Evolutionary conservation across 2,329 filamentous ascomycete genomes (phyloP).

Genomic region (Fusarium sp.): DNA sequence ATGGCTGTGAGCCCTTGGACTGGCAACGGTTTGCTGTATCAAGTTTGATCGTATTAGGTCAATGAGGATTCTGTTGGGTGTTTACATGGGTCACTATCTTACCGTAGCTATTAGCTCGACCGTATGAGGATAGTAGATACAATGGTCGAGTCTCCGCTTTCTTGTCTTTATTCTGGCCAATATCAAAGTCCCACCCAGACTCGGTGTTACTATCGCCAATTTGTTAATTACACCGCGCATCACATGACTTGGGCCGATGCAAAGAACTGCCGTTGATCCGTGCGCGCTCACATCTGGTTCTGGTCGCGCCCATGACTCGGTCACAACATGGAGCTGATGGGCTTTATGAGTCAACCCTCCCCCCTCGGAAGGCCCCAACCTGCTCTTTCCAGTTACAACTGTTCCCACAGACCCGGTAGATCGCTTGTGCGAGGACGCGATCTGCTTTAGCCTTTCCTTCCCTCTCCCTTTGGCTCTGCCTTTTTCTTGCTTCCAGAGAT

Average conservation of each 20-base stretch:
- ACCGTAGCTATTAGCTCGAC: too few species aligned
- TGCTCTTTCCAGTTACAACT: conserved; percentile 39
- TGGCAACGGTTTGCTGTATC: too few species aligned
- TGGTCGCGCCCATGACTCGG: conserved; percentile 40
- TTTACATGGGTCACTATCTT: too few species aligned
- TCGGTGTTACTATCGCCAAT: conserved; percentile 1
- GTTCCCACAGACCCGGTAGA: conserved; percentile 36
- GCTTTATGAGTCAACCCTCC: conserved; percentile 46
- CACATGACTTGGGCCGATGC: conserved; percentile 10
- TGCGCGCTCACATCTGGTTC: neutral
- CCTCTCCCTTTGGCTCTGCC: conserved; percentile 2
- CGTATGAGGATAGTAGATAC: too few species aligned
- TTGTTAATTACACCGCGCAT: neutral
- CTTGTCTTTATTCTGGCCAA: too few species aligned
- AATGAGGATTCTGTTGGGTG: too few species aligned
- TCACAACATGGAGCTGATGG: conserved; percentile 17
- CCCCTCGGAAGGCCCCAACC: conserved; percentile 34
- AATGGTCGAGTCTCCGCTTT: too few species aligned
- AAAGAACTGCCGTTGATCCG: conserved; percentile 3
- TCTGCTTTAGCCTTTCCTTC: conserved; percentile 17
- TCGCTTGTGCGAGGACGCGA: conserved; percentile 19
- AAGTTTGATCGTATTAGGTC: too few species aligned
- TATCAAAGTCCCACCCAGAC: neutral
- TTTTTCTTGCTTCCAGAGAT: neutral
- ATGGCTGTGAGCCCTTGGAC: too few species aligned